These are phyloP conservation scores for Plasmodium cynomolgi DNA, from an alignment of 169 alveolate species.

Conservation along the genomic window DNA sequence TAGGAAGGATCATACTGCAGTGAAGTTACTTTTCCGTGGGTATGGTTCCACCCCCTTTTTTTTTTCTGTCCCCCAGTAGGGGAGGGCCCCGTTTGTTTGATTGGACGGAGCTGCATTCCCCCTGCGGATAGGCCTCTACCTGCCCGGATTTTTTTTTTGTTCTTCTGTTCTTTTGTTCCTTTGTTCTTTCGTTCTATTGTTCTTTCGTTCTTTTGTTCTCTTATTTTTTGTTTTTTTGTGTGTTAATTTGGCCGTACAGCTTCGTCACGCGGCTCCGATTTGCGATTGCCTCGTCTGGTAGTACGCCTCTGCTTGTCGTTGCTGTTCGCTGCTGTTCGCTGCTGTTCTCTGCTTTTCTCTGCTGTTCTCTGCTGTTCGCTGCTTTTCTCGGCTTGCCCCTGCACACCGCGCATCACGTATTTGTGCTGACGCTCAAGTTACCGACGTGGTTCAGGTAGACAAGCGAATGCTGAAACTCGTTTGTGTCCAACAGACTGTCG, in stretches of 20 bases:
- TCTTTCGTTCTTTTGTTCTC: no score
- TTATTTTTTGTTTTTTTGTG: not conserved
- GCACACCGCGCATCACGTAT: not conserved
- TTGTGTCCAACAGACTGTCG: slow-evolving; percentile 42
- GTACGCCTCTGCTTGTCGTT: not conserved
- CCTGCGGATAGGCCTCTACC: not conserved
- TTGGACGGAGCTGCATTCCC: not conserved
- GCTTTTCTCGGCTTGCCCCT: no score
- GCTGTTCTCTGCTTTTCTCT: no score
- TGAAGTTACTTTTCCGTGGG: not conserved
- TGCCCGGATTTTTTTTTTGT: not conserved
- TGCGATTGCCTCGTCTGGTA: not conserved
- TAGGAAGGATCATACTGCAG: not conserved
- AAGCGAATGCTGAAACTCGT: slow-evolving; percentile 23
- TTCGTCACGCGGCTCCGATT: not conserved
- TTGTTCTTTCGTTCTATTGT: not conserved
- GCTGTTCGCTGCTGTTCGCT: no score
- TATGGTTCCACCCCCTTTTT: not conserved
- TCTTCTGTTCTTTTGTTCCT: not conserved
- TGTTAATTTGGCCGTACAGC: not conserved
- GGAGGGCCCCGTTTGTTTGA: not conserved
- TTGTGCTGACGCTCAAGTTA: slow-evolving; percentile 53
- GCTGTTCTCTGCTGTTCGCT: no score
- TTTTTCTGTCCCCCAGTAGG: not conserved
- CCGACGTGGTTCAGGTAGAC: slow-evolving; percentile 20